Base-by-base conservation (phyloP, 1,284 basidiomycete species). In the Phylloporus sp. region DNA sequence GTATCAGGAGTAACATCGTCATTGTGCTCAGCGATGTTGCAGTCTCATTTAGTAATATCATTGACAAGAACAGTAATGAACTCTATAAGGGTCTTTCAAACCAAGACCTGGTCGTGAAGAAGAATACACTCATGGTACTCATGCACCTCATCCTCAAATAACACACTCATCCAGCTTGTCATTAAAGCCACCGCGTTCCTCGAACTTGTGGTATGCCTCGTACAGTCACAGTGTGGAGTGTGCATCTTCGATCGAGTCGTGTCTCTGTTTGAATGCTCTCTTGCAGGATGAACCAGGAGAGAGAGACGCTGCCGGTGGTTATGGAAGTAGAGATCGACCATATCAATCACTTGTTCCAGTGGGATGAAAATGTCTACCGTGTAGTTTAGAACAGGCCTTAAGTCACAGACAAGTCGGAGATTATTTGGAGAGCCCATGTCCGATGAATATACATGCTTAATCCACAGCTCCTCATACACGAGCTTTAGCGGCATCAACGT, bases 401-500 rank as follows among this genome's bases (percentile, higher is more conserved):
- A 17, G 24, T n/a, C 1, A 11, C 12, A 56, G 28, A 24, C 34
- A 49, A 51, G 20, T 13, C 20, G 53, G 15, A 11, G 31, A 81
- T 93, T 73, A 69, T 76, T n/a, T n/a, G n/a, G n/a, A n/a, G n/a
- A n/a, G n/a, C n/a, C n/a, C n/a, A 72, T 99, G 97, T 0, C 97
- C 98, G 61, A 99, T 93, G 73, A 99, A 99, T 66, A 96, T 92
- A 74, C 98, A 99, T 10, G n/a, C 96, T 26, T 91, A 84, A 74
- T 99, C 97, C 13, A 99, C 96, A 99, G 81, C n/a, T n/a, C n/a
- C 83, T 98, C 98, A 82, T 99, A 99, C 4, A 96, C 98, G 3
- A 95, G 85, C 75, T 99, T 99, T 63, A 98, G 82, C 0, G 96
- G 96, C 1, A 98, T 98, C 46, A 98, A 82, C 0, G 97, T 98